These are phyloP conservation scores for Wickerhamomyces sp. DNA, from an alignment of 1,139 yeast genomes.

Conservation along the genomic window DNA sequence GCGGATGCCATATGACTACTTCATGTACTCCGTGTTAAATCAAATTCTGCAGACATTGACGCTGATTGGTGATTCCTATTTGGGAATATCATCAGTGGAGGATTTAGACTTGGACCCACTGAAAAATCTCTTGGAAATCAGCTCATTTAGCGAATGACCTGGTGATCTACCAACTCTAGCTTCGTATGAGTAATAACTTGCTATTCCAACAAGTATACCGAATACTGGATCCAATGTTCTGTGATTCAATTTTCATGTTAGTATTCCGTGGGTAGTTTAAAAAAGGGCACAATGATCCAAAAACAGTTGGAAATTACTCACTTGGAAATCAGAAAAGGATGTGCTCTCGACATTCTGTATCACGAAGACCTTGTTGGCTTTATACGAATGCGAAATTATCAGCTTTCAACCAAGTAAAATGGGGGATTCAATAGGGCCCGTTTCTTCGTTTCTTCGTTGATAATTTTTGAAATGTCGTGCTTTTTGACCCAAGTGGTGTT, in stretches of 20 bases:
- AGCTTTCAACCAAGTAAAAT: too few species aligned
- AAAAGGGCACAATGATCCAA: background rate
- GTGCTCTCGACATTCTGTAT: background rate
- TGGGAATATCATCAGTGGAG: background rate
- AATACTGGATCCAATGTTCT: constrained; percentile 51
- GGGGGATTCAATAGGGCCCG: too few species aligned
- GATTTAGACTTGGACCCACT: background rate
- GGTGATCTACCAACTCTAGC: constrained; percentile 45
- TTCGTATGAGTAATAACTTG: constrained; percentile 59
- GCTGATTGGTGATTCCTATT: too few species aligned
- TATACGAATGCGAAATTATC: too few species aligned
- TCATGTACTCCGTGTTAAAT: too few species aligned
- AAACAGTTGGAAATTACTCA: constrained; percentile 5
- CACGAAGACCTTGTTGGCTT: too few species aligned
- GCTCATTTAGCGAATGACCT: constrained; percentile 54
- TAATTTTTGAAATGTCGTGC: too few species aligned
- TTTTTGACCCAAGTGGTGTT: too few species aligned
- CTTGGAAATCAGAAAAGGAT: constrained; percentile 19
- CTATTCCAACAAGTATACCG: constrained; percentile 52
- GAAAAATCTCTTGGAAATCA: constrained; percentile 32
- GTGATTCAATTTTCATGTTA: background rate
- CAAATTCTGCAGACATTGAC: too few species aligned
- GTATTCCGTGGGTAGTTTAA: too few species aligned
- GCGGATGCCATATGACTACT: too few species aligned
- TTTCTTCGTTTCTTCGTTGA: too few species aligned